Evolutionary conservation across 768 basidiomycete species (phyloP), one percentile per base, ranked within the genome.

Genomic region (Tricholoma saponaceum): DNA sequence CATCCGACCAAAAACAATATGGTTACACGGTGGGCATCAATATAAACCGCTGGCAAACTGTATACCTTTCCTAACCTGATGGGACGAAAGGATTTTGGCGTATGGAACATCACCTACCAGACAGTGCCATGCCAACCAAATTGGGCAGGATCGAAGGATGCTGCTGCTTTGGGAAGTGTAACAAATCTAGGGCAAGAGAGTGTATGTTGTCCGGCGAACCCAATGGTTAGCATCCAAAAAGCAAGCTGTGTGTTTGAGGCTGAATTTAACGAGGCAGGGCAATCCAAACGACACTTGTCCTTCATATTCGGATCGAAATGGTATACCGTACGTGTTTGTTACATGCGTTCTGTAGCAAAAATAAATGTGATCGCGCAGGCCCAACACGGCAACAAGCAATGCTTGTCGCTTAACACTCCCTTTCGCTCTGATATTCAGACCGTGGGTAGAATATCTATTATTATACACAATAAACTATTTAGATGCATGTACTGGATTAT

Each of bases 51-150:
- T 43, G 37, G 47, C 26, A 54, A 25, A 23, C 51, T 35, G 51
- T 22, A 52, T 54, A 54, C 26, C 30, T 26, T 51, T 28, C 12
- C 14, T 52, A 33, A 35, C 49, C 9, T 26, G 12, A 7, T 18
- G 56, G 49, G 18, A 18, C 47, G 26, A 46, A 44, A 89, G 87
- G 92, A 92, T 65, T 93, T 92, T 74, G 90, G 92, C 51, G 83
- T 92, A 18, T 94, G 92, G 91, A 91, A 92, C 64, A 75, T 90
- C 64, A 84, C 79, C 16, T 92, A 92, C 67, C 71, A 83, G 62
- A 76, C 72, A 26, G 83, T 92, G 9, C 71, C 83, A 28, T 93
- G 91, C 64, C 56, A 79, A 2, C 58, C 74, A 3, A 69, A 80
- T 53, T 93, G 91, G 92, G 70, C 75, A 33, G 92, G 92, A 8